These are phyloP conservation scores for Ambrosia hybrid DNA, from an alignment of 140 eudicot species.

Conservation along the genomic window DNA sequence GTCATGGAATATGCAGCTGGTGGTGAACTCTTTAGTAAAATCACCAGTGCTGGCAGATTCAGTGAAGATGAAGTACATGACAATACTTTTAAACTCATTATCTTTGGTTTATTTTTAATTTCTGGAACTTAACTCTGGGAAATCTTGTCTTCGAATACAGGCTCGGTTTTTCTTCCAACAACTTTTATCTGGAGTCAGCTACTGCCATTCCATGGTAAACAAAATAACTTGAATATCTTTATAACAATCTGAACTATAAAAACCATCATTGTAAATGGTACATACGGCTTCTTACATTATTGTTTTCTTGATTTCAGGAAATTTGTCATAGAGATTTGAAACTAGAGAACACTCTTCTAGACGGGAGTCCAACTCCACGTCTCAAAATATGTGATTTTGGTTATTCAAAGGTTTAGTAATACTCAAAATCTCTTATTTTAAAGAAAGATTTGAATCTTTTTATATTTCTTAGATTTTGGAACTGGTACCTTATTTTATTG, in stretches of 20 bases:
- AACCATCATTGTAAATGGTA: background rate
- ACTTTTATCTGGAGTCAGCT: conserved; percentile 93
- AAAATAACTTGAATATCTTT: background rate
- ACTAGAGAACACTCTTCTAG: conserved; percentile 93
- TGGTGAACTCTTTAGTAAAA: conserved; percentile 95
- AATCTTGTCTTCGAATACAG: conserved; percentile 37
- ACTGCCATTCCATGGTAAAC: conserved; percentile 89
- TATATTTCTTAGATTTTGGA: background rate
- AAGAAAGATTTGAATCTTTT: conserved; percentile 18
- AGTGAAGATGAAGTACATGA: conserved; percentile 87
- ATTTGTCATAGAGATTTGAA: conserved; percentile 95
- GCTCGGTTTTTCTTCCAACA: conserved; percentile 98
- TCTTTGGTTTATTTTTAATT: background rate
- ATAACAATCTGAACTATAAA: conserved; percentile 3
- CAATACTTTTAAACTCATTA: background rate
- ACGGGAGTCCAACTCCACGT: conserved; percentile 88
- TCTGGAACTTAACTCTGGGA: background rate
- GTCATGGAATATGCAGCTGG: conserved; percentile 99
- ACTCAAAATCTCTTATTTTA: conserved; percentile 4
- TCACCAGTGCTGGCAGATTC: conserved; percentile 94
- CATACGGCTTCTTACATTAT: conserved; percentile 6
- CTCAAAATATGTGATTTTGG: conserved; percentile 97
- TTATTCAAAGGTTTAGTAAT: conserved; percentile 72
- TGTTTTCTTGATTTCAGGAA: conserved; percentile 53
- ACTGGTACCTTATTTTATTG: conserved; percentile 1